Evolutionary conservation across 2,329 filamentous ascomycete species (phyloP), one percentile per base, ranked within the genome.

Genomic region (Calonectria pauciramosa): DNA sequence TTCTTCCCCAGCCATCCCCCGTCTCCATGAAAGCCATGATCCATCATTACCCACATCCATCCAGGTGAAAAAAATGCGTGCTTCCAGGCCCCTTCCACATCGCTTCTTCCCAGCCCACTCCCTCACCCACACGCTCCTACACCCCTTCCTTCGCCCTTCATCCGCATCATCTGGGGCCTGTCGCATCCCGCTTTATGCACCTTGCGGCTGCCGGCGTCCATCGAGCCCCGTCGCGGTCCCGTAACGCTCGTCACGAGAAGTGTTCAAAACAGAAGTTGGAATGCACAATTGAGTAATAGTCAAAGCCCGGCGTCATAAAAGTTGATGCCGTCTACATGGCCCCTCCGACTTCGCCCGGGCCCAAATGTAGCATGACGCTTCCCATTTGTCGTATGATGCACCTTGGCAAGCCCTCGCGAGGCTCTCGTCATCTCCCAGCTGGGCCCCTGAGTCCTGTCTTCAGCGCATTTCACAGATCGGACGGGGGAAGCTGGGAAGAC

Each of bases 261-360:
- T 70, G 51, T 54, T 77, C 47, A 73, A 77, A 79, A 68, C 71
- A 71, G 68, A 76, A 74, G 65, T 63, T 70, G 69, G 60, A 74
- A 79, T 76, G 77, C 75, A 77, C 56, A 70, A 71, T 78, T 79
- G 72, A 51, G 79, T 79, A 80, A 79, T 80, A 76, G 71, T 70
- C 66, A 60, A 77, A 47, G 54, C 32, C 73, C 64, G 20, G 73
- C 59, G 67, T 78, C 74, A 79, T 72, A 76, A 73, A 72, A 74
- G 60, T 52, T 64, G 68, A 59, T 72, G 59, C 54, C 68, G 20
- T 72, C 60, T 41, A 68, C 52, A 52, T 64, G 44, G 44, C 47
- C 67, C 68, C 72, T 78, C 79, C 77, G 79, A 77, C 72, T 76
- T 79, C 75, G 76, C 76, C 76, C 77, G 73, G 65, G n/a, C 38